Evolutionary conservation across 768 basidiomycete species (phyloP).

Genomic region (Hygrocybe coccinea): DNA sequence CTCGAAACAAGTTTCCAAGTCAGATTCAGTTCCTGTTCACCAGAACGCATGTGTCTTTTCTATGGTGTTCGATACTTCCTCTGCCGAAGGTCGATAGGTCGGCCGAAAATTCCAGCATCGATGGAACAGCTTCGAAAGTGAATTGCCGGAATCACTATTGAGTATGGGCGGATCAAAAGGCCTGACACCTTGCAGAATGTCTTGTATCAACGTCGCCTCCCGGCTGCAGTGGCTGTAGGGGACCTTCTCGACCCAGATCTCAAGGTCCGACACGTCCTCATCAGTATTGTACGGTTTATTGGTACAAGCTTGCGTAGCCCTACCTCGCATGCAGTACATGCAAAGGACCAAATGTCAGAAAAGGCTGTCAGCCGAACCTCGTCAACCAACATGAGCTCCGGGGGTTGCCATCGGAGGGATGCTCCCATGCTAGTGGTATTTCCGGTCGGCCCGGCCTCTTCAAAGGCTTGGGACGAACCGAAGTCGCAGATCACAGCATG

Average conservation of each 20-base stretch:
- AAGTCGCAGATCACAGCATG: slow-evolving; percentile 27
- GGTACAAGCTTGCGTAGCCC: background rate
- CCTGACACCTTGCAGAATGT: background rate
- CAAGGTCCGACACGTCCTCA: too few species aligned
- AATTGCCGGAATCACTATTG: background rate
- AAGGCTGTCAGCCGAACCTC: background rate
- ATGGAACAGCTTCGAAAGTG: background rate
- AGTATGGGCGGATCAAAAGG: background rate
- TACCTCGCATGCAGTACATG: slow-evolving; percentile 28
- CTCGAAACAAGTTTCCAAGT: too few species aligned
- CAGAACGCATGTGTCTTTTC: background rate
- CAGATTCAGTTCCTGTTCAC: too few species aligned
- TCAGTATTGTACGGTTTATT: background rate
- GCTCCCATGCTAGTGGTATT: background rate
- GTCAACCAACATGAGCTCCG: background rate
- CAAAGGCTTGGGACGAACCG: slow-evolving; percentile 26
- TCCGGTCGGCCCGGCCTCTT: slow-evolving; percentile 9
- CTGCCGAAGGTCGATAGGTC: background rate
- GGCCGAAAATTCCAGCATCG: background rate
- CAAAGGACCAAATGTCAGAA: slow-evolving; percentile 28
- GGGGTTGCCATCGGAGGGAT: background rate
- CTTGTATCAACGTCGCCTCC: background rate
- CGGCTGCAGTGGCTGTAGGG: background rate
- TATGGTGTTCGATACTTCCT: background rate
- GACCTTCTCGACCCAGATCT: background rate